Conservation (phyloP, 371 early-diverging fungal species). For the Mucor saturninus region DNA sequence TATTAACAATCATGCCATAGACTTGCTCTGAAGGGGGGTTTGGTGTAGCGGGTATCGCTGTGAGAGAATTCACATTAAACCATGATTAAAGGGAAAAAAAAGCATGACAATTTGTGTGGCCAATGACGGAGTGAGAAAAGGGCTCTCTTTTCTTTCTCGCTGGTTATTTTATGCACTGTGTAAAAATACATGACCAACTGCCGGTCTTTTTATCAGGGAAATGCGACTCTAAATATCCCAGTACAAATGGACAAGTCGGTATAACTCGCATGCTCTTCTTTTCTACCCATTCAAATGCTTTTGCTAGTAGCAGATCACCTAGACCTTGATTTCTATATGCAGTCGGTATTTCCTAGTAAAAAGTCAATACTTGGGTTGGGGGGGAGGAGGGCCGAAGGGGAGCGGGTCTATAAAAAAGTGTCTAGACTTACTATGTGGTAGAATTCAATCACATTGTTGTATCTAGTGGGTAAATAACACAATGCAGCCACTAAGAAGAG, state of each 20-base stretch:
- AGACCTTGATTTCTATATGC: conserved; percentile 32
- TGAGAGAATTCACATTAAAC: too few relatives aligned
- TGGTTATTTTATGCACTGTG: too few relatives aligned
- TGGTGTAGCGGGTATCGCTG: too few relatives aligned
- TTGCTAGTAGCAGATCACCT: conserved; percentile 30
- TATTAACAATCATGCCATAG: too few relatives aligned
- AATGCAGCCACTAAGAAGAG: conserved; percentile 26
- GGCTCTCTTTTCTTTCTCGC: too few relatives aligned
- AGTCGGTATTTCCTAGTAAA: conserved; percentile 33
- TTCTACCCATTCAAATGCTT: conserved; percentile 37
- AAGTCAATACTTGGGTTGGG: too few relatives aligned
- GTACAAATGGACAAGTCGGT: conserved; percentile 38
- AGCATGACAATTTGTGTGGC: too few relatives aligned
- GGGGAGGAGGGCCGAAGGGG: not conserved
- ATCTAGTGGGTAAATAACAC: conserved; percentile 35
- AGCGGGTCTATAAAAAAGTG: not conserved
- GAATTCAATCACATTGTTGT: conserved; percentile 30
- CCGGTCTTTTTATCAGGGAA: conserved; percentile 24
- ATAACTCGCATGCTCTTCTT: conserved; percentile 22
- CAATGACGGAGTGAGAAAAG: too few relatives aligned
- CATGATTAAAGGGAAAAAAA: too few relatives aligned
- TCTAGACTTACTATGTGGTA: conserved; percentile 26
- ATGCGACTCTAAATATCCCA: conserved; percentile 22
- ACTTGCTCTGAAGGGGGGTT: too few relatives aligned
- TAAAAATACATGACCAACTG: conserved; percentile 11